Evolutionary conservation across 495 filamentous ascomycete species (phyloP).

Genomic region (Aspergillus sclerotioniger): DNA sequence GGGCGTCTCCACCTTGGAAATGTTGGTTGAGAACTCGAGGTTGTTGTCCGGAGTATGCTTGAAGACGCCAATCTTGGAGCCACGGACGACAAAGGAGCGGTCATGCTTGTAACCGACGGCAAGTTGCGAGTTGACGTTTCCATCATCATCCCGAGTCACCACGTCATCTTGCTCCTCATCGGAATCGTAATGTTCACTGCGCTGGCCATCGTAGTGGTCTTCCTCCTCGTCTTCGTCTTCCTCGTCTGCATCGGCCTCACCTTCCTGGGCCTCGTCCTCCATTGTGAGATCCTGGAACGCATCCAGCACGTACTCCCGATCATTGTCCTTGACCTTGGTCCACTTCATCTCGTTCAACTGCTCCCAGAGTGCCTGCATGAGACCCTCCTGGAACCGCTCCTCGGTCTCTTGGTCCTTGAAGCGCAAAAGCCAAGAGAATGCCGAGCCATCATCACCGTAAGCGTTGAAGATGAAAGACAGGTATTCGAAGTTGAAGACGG

Average conservation of each 20-base stretch:
- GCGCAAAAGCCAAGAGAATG: constrained; percentile 92
- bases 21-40: constrained; percentile 95
- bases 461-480: constrained; percentile 99
- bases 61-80: constrained; percentile 97
- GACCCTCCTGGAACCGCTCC: constrained; percentile 86
- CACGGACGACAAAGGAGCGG: constrained; percentile 92
- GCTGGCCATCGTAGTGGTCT: constrained; percentile 59
- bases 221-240: constrained; percentile 66
- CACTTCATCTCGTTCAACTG: constrained; percentile 94
- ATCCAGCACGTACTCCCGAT: constrained; percentile 90
- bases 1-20: constrained; percentile 91
- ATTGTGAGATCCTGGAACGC: constrained; percentile 94
- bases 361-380: constrained; percentile 96
- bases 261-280: constrained; percentile 69
- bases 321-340: constrained; percentile 85
- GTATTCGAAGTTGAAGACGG: constrained; percentile 98
- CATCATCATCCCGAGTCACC: constrained; percentile 66
- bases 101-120: constrained; percentile 99
- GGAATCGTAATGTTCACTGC: constrained; percentile 80
- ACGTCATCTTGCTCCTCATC: constrained; percentile 92
- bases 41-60: constrained; percentile 92
- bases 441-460: constrained; percentile 80
- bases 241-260: constrained; percentile 56
- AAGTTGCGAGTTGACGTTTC: constrained; percentile 87
- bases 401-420: constrained; percentile 80